Conservation (phyloP, 2,329 filamentous ascomycete genomes). For the Aspergillus eucalypticola region DNA sequence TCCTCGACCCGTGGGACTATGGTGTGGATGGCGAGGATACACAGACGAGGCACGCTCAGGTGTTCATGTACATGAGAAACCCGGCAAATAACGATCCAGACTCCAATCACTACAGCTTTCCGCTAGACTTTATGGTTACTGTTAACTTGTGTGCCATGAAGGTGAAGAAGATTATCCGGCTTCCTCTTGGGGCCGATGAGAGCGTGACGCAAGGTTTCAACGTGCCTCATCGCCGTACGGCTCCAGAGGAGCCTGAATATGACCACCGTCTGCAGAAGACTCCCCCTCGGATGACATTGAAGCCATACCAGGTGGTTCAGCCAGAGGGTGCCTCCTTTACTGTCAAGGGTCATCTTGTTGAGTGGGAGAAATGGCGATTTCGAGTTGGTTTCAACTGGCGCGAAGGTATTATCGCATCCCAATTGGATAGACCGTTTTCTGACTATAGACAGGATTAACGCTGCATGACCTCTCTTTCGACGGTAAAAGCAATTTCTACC, state of each 20-base stretch:
- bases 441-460: not conserved
- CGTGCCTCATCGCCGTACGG: constrained; percentile 11
- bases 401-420: constrained; percentile 39
- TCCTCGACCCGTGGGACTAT: constrained; percentile 10
- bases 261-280: constrained; percentile 29
- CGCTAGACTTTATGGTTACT: constrained; percentile 55
- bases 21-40: not conserved
- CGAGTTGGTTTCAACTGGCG: constrained; percentile 48
- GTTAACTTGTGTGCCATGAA: constrained; percentile 49
- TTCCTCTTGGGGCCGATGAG: constrained; percentile 46
- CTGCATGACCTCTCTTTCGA: constrained; percentile 46
- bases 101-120: constrained; percentile 60
- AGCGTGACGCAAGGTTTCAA: constrained; percentile 26
- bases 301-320: constrained; percentile 39
- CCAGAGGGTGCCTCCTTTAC: constrained; percentile 40
- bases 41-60: not conserved
- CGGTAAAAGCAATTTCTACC: constrained; percentile 42
- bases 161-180: constrained; percentile 53
- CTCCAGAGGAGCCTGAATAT: constrained; percentile 36
- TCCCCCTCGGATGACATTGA: constrained; percentile 33
- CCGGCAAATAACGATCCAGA: constrained; percentile 30
- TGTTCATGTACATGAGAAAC: constrained; percentile 5
- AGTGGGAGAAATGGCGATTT: constrained; percentile 49
- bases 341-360: constrained; percentile 29
- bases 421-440: not conserved